phyloP scores from a whole-genome alignment of 139 green algal species.

The Edaphochlamys debaryana region DNA sequence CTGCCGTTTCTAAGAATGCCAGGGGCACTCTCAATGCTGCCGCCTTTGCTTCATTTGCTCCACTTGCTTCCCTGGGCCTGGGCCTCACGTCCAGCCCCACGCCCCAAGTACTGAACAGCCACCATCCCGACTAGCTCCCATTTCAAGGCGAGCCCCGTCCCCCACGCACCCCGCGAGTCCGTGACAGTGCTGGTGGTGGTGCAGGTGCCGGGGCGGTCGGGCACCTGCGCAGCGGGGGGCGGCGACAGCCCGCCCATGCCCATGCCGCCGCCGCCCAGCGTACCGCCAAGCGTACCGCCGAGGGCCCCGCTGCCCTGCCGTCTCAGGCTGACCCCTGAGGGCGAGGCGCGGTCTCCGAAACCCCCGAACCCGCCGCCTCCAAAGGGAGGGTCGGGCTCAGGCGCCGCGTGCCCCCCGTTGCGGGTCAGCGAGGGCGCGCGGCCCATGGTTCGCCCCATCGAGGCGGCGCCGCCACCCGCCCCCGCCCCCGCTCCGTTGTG shows the following conservation, averaged over 20 bases:
- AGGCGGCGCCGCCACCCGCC: too few species aligned
- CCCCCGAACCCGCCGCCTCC: too few species aligned
- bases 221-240: not conserved
- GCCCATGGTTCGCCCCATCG: too few species aligned
- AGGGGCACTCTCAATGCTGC: not conserved
- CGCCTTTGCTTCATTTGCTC: not conserved
- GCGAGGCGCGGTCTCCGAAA: not conserved
- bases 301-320: too few species aligned
- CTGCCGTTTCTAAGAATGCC: too few species aligned
- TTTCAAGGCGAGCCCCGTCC: too few species aligned
- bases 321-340: too few species aligned
- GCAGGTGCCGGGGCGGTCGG: slow-evolving; percentile 5
- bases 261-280: not conserved
- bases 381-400: too few species aligned
- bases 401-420: too few species aligned
- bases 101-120: not conserved
- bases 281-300: not conserved
- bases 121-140: not conserved
- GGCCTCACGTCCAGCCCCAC: too few species aligned
- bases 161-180: slow-evolving; percentile 15
- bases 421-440: too few species aligned
- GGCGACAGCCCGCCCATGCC: not conserved
- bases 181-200: not conserved
- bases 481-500: too few species aligned
- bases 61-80: not conserved